Evolutionary conservation across 495 filamentous ascomycete species (phyloP).

Genomic region (Poronia punctata): DNA sequence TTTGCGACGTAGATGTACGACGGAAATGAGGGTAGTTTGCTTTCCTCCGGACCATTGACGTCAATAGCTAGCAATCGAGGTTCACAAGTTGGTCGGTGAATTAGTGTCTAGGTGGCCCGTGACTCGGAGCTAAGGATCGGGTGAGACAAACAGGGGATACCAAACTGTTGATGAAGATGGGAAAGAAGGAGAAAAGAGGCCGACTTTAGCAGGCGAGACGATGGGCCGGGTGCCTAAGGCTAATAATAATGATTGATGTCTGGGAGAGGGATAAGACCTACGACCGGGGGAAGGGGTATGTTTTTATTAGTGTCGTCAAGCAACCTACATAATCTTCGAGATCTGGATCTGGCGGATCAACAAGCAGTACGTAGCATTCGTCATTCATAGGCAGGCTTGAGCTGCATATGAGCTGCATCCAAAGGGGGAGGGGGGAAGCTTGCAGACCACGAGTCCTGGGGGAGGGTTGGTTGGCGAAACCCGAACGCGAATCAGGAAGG

Average conservation of each 20-base stretch:
- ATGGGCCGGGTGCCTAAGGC: not conserved
- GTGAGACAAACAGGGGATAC: not conserved
- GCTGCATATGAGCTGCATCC: conserved; percentile 11
- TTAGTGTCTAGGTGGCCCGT: no score
- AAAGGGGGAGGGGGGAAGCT: no score
- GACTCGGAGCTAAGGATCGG: not conserved
- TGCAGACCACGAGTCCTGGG: not conserved
- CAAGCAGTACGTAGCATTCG: conserved; percentile 7
- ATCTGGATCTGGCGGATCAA: conserved; percentile 9
- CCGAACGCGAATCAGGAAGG: not conserved
- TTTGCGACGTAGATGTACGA: no score
- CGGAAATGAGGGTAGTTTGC: no score
- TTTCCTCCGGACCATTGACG: no score
- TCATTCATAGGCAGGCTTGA: no score
- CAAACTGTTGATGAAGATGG: not conserved
- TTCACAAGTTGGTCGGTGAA: no score
- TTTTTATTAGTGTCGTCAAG: conserved; percentile 3
- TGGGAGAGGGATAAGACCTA: conserved; percentile 1
- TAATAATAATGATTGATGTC: not conserved
- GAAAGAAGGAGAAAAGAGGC: not conserved
- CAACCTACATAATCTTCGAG: no score
- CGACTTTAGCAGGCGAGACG: no score
- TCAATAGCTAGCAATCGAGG: no score
- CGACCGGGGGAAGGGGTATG: not conserved
- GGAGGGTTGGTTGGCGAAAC: not conserved